Base-by-base conservation (phyloP, 2,329 filamentous ascomycete species). In the Calycina herbarum region DNA sequence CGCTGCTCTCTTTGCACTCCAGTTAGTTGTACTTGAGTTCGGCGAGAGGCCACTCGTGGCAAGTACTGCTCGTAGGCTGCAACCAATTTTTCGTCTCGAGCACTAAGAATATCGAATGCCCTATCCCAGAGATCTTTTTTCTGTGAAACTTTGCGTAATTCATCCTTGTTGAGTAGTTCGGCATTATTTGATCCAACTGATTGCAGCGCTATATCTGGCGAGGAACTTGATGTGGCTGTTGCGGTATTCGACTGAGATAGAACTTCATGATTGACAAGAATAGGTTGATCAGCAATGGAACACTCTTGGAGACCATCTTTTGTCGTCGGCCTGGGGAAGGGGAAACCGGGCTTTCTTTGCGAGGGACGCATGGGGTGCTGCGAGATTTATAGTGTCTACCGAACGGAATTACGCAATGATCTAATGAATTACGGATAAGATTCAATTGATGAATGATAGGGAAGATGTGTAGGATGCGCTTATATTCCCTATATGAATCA, bases 211-310 rank as follows among this genome's bases (percentile, higher is more conserved):
- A 31, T 1, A 31, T 31, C 29, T 31, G 29, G 29, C 29, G 29
- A 31, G 29, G 29, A 31, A 31, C 29, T 31, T 31, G 29, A 31
- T 31, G 51, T 57, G 17, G 15, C 17, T 57, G 51, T 57, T n/a
- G 24, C 51, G 27, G 27, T 57, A 27, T n/a, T 57, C 27, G 17
- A 57, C 24, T 27, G 51, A 27, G 51, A 57, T n/a, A 27, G 51
- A 57, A n/a, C 51, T 57, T 57, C 51, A 57, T 57, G 27, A 57
- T 57, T 57, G 51, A 57, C 51, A 57, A 57, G 24, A 27, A 57
- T 57, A 57, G 51, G 51, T 57, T 57, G 51, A 57, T 57, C 51
- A 57, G 51, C 27, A 57, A n/a, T 57, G 51, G 51, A 57, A 57
- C 51, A 57, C 20, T 57, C 51, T 57, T 57, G 51, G 51, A 57